Conservation (phyloP, 805 yeast genomes). For the Yarrowia divulgata region DNA sequence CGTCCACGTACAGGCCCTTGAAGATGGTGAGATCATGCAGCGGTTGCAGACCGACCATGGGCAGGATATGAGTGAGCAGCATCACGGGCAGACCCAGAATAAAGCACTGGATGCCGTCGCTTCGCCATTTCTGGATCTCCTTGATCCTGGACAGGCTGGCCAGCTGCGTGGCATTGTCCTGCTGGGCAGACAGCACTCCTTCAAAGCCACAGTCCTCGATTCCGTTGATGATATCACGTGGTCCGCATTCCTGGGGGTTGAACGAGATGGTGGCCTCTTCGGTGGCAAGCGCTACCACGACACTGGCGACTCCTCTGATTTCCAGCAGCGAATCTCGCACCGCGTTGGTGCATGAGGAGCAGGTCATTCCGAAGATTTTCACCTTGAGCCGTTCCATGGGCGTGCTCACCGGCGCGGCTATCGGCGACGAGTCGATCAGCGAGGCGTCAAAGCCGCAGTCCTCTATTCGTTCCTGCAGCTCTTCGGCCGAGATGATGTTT, state of each 20-base stretch:
- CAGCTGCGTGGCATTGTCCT: conserved; percentile 73
- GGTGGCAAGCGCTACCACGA: conserved; percentile 60
- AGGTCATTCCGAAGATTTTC: conserved; percentile 66
- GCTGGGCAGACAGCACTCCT: conserved; percentile 56
- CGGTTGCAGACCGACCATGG: conserved; percentile 53
- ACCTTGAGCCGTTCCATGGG: conserved; percentile 46
- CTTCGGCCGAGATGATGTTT: conserved; percentile 49
- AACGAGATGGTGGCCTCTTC: conserved; percentile 64
- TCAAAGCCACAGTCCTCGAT: conserved; percentile 63
- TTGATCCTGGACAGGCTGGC: conserved; percentile 69
- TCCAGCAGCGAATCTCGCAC: conserved; percentile 58
- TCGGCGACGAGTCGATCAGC: conserved; percentile 42
- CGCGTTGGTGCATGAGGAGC: conserved; percentile 60
- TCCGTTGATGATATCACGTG: conserved; percentile 64
- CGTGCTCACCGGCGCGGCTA: conserved; percentile 17
- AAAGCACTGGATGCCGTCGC: conserved; percentile 57
- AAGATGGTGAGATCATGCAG: conserved; percentile 23
- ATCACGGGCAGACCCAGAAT: conserved; percentile 64
- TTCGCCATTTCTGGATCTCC: conserved; percentile 77
- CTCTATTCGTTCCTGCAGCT: conserved; percentile 65
- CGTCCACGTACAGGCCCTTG: conserved; percentile 68
- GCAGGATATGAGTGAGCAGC: conserved; percentile 54
- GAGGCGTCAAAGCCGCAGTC: conserved; percentile 76
- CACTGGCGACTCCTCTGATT: conserved; percentile 59
- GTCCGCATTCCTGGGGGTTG: conserved; percentile 60